Evolutionary conservation across 2,329 filamentous ascomycete genomes (phyloP).

Genomic region (Colletotrichum spaethianum): DNA sequence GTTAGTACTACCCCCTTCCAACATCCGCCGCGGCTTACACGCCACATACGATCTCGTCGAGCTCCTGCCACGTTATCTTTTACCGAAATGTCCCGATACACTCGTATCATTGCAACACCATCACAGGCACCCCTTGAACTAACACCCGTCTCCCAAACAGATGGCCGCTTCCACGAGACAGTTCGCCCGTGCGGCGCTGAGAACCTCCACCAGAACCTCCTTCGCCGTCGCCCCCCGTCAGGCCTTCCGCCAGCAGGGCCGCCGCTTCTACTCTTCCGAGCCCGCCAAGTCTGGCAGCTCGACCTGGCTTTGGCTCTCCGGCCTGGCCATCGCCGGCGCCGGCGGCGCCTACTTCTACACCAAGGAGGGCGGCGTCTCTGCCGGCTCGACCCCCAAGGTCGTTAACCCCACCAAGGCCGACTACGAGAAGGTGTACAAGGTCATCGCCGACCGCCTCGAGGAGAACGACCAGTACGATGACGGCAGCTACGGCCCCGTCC

Average conservation of each 20-base stretch:
- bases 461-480: conserved; percentile 97
- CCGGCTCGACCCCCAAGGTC: conserved; percentile 64
- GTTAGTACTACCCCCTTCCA: conserved; percentile 10
- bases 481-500: conserved; percentile 93
- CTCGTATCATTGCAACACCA: background rate
- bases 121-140: background rate
- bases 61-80: conserved; percentile 10
- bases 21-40: conserved; percentile 2
- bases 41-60: conserved; percentile 24
- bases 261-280: conserved; percentile 85
- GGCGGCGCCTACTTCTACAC: conserved; percentile 79
- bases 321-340: conserved; percentile 70
- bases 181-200: conserved; percentile 71
- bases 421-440: conserved; percentile 96
- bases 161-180: conserved; percentile 52
- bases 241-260: conserved; percentile 80
- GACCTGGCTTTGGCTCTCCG: conserved; percentile 70
- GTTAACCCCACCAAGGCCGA: conserved; percentile 83
- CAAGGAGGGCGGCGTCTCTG: conserved; percentile 66
- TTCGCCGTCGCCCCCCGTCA: conserved; percentile 74
- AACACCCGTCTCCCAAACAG: conserved; percentile 4
- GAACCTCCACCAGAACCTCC: conserved; percentile 70
- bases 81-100: conserved; percentile 14
- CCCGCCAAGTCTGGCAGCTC: conserved; percentile 65
- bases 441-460: conserved; percentile 83